Conservation (phyloP, 2,329 filamentous ascomycete species). For the Endothia cerciana region DNA sequence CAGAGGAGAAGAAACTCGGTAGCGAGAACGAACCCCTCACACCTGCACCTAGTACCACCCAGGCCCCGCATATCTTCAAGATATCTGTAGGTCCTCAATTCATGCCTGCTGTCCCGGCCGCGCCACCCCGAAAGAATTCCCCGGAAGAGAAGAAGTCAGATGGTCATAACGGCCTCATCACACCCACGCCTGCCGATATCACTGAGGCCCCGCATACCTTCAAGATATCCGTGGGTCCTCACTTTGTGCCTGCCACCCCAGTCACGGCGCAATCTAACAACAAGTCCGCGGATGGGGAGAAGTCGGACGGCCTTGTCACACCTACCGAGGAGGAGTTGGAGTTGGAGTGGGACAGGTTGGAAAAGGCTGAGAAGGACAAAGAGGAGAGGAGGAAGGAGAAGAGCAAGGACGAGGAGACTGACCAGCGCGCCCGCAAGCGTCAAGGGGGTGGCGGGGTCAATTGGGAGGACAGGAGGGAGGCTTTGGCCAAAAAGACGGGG, state of each 20-base stretch:
- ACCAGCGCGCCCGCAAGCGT: neutral
- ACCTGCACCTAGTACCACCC: no score
- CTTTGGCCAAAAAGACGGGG: neutral
- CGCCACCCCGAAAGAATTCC: no score
- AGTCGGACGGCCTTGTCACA: no score
- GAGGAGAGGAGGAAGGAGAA: neutral
- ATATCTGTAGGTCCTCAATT: no score
- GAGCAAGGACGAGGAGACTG: neutral
- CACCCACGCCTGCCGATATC: no score
- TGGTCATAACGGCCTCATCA: no score
- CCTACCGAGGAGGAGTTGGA: neutral
- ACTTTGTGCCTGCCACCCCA: neutral
- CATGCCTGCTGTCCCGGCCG: no score
- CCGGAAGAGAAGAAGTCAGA: no score
- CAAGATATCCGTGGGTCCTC: neutral
- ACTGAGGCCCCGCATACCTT: neutral
- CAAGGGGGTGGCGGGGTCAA: neutral
- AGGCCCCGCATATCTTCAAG: no score
- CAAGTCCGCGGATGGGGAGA: no score
- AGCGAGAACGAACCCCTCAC: no score
- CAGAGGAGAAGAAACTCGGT: neutral
- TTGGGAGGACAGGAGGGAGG: neutral
- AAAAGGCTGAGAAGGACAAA: neutral
- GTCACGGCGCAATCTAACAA: neutral
- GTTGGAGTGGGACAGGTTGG: neutral